phyloP scores from a whole-genome alignment of 495 filamentous ascomycete species.

The Talaromyces ruber region DNA sequence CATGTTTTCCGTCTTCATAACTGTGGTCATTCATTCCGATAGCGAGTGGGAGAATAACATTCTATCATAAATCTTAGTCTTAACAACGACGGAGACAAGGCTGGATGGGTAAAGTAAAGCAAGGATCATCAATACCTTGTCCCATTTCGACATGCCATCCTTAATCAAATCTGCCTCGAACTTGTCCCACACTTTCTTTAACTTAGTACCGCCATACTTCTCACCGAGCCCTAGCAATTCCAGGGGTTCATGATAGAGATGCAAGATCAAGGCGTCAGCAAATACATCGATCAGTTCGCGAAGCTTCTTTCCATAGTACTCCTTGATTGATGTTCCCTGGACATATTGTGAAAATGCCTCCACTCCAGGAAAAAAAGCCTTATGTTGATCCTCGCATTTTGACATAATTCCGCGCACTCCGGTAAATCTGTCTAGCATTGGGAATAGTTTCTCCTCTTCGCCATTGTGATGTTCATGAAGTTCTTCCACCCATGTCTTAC shows the following conservation, averaged over 20 bases:
- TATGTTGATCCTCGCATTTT: conserved; percentile 35
- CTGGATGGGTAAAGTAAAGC: neutral
- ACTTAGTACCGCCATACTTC: neutral
- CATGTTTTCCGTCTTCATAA: conserved; percentile 1
- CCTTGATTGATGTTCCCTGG: conserved; percentile 15
- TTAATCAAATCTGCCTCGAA: neutral
- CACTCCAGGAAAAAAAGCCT: conserved; percentile 18
- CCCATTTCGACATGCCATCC: neutral
- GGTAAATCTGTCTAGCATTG: conserved; percentile 25
- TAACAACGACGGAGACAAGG: neutral
- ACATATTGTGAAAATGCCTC: conserved; percentile 25
- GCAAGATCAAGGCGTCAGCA: conserved; percentile 20
- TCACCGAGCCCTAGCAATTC: neutral
- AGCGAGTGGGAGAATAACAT: neutral
- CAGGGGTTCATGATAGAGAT: conserved; percentile 30
- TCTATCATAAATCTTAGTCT: neutral
- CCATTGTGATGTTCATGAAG: conserved; percentile 33
- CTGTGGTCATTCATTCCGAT: neutral
- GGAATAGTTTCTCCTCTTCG: conserved; percentile 37
- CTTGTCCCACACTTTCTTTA: neutral
- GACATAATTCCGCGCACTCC: conserved; percentile 35
- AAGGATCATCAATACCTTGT: neutral
- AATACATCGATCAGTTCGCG: conserved; percentile 33
- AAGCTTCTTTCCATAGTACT: conserved; percentile 25
- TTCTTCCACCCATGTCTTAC: conserved; percentile 7